Percentiles rank a stretch among this genome's conserved stretches.
These are phyloP conservation scores for Hanseniaspora mollemarum DNA, from an alignment of 805 yeast genomes.

Conservation along the genomic window DNA sequence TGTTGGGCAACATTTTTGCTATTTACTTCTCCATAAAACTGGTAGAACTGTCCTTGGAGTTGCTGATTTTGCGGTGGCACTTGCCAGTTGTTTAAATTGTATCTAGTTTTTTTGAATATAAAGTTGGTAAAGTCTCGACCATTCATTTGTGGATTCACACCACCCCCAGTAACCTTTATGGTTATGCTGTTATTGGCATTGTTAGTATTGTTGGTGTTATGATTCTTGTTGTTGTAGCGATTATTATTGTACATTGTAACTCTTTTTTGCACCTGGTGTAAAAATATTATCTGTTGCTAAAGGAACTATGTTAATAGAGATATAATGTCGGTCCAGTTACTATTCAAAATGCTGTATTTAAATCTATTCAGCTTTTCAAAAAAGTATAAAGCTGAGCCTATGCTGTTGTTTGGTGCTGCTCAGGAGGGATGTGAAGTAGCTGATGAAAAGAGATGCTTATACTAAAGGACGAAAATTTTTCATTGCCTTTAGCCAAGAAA, in stretches of 20 bases:
- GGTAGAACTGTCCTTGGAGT: conserved; percentile 4
- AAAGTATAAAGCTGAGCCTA: too few relatives aligned
- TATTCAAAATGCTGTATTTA: too few relatives aligned
- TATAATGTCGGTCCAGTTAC: too few relatives aligned
- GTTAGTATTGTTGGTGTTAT: not conserved
- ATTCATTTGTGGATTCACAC: conserved; percentile 15
- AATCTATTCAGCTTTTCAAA: too few relatives aligned
- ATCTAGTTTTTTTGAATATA: conserved; percentile 12
- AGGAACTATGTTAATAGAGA: not conserved
- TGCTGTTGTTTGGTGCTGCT: too few relatives aligned
- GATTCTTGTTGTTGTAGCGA: not conserved
- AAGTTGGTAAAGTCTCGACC: conserved; percentile 9
- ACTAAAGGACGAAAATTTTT: too few relatives aligned
- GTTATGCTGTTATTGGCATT: not conserved
- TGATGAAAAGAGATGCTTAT: too few relatives aligned
- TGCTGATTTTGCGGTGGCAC: conserved; percentile 12
- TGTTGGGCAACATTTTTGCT: conserved; percentile 10
- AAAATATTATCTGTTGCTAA: not conserved
- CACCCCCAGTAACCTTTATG: conserved; percentile 15
- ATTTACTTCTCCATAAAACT: conserved; percentile 11
- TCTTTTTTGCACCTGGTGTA: not conserved
- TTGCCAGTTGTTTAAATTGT: conserved; percentile 6
- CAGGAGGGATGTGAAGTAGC: too few relatives aligned
- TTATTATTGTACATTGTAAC: conserved; percentile 3
- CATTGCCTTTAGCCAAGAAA: too few relatives aligned